A percentile compares a stretch with the other conserved stretches of the same genome.
Evolutionary conservation across 108 stramenopile genomes (phyloP).

Genomic region (Nannochloropsis granulata): DNA sequence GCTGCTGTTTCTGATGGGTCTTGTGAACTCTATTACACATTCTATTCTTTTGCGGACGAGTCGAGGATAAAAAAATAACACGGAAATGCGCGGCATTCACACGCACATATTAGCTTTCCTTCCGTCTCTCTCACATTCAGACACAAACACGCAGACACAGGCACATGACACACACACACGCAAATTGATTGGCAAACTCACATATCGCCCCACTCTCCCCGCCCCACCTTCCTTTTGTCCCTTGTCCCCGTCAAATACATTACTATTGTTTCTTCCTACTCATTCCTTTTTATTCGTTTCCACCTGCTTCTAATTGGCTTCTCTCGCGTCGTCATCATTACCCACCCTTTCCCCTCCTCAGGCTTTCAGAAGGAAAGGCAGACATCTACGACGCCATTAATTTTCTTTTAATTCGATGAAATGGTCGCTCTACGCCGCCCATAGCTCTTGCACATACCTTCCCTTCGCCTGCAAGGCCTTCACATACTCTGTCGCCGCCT

Average conservation of each 20-base stretch:
- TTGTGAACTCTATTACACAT: neutral
- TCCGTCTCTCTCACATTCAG: no score
- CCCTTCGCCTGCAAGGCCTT: conserved; percentile 11
- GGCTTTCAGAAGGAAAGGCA: neutral
- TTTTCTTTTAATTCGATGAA: neutral
- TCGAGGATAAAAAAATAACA: neutral
- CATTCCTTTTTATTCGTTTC: no score
- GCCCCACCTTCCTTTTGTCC: no score
- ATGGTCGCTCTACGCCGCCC: neutral
- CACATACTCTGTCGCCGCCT: neutral
- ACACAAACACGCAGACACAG: no score
- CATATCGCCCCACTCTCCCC: no score
- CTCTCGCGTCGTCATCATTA: no score
- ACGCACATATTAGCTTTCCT: neutral
- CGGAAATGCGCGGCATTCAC: neutral
- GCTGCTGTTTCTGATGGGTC: neutral
- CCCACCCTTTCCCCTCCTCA: no score
- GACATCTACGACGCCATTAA: neutral
- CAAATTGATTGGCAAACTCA: no score
- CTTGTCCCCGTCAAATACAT: no score
- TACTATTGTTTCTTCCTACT: no score
- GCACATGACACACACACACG: no score
- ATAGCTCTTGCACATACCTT: conserved; percentile 10
- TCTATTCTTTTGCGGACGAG: neutral
- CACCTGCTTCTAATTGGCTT: no score